Evolutionary conservation across 306 rosid genomes (phyloP).

Genomic region (Cucumis sativus): Cucumber_9930_V3 NC_026656.2:19304501-19305000

Average conservation of each 20-base stretch:
- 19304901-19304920: not conserved
- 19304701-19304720: not conserved
- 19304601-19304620: no score
- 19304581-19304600: no score
- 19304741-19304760: conserved; percentile 63
- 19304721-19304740: not conserved
- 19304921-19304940: conserved; percentile 46
- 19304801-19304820: conserved; percentile 49
- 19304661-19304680: not conserved
- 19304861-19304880: not conserved
- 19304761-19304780: conserved; percentile 96
- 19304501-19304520: no score
- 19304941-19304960: conserved; percentile 92
- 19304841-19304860: conserved; percentile 79
- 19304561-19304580: no score
- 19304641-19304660: no score
- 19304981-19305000: conserved; percentile 75
- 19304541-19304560: no score
- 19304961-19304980: conserved; percentile 34
- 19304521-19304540: no score
- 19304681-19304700: not conserved
- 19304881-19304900: not conserved
- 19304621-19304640: no score
- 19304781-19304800: conserved; percentile 74
- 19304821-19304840: conserved; percentile 73